phyloP scores from a whole-genome alignment of 371 early-diverging fungal genomes.

The Circinella umbellata region DNA sequence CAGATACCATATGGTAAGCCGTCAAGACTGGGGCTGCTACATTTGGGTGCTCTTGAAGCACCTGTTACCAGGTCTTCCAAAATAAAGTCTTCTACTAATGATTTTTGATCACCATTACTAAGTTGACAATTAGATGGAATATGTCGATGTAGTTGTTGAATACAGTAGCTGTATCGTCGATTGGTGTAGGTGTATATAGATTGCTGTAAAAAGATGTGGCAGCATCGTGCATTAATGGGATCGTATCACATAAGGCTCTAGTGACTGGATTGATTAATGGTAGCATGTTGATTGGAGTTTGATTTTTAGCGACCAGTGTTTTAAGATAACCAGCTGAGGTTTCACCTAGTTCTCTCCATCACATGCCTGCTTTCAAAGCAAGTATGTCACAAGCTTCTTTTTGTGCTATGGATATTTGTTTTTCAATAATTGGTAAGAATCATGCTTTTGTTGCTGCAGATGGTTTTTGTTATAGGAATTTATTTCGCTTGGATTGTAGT shows the following conservation, averaged over 20 bases:
- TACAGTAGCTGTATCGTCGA: background rate
- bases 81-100: too few relatives aligned
- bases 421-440: background rate
- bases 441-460: background rate
- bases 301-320: background rate
- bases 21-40: too few relatives aligned
- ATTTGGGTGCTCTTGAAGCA: too few relatives aligned
- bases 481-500: conserved; percentile 6
- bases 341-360: conserved; percentile 16
- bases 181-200: conserved; percentile 7
- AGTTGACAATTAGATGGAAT: too few relatives aligned
- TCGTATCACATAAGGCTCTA: background rate
- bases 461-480: background rate
- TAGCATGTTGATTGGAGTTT: background rate
- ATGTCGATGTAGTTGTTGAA: too few relatives aligned
- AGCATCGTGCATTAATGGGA: conserved; percentile 8
- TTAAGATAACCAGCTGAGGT: conserved; percentile 18
- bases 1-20: too few relatives aligned
- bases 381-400: conserved; percentile 6
- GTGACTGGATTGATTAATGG: conserved; percentile 5
- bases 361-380: conserved; percentile 3
- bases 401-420: background rate
- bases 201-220: conserved; percentile 6
- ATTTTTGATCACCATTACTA: too few relatives aligned
- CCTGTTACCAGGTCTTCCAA: too few relatives aligned